Evolutionary conservation across 1,139 yeast genomes (phyloP).

Genomic region (Scheffersomyces parashehatae): DNA sequence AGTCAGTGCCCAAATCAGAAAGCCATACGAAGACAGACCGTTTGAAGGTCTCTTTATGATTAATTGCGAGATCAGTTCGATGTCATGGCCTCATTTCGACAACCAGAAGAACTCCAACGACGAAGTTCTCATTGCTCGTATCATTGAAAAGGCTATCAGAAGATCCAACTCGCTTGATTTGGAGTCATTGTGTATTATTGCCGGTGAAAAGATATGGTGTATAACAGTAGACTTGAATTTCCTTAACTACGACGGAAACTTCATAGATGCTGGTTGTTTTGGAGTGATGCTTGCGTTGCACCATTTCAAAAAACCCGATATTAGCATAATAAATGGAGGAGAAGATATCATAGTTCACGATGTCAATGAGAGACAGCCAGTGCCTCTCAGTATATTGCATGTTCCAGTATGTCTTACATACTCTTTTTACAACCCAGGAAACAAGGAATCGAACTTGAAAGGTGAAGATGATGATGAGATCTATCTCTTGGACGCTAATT

Average conservation of each 20-base stretch:
- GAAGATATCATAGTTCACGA: constrained; percentile 65
- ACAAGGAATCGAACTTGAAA: constrained; percentile 65
- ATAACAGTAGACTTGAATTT: constrained; percentile 88
- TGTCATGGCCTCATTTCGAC: constrained; percentile 87
- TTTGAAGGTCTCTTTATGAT: constrained; percentile 88
- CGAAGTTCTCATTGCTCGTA: constrained; percentile 74
- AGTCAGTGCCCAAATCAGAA: constrained; percentile 75
- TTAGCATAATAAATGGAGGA: constrained; percentile 65
- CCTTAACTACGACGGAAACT: constrained; percentile 87
- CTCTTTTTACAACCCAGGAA: constrained; percentile 73
- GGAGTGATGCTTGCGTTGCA: constrained; percentile 86
- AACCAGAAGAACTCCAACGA: constrained; percentile 71
- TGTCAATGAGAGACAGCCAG: constrained; percentile 80
- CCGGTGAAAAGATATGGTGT: constrained; percentile 90
- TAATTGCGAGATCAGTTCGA: constrained; percentile 82
- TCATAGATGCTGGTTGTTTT: constrained; percentile 85
- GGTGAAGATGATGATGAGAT: constrained; percentile 63
- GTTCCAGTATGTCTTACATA: constrained; percentile 91
- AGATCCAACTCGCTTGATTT: constrained; percentile 88
- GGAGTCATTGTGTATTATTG: constrained; percentile 85
- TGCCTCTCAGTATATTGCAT: constrained; percentile 81
- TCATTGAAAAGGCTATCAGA: constrained; percentile 87
- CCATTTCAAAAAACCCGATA: constrained; percentile 84
- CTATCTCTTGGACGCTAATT: constrained; percentile 72
- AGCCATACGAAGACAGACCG: constrained; percentile 89